A percentile compares a stretch with the other conserved stretches of the same genome.
Conservation (phyloP, 495 filamentous ascomycete genomes). For the Penicillium longicatenatum region DNA sequence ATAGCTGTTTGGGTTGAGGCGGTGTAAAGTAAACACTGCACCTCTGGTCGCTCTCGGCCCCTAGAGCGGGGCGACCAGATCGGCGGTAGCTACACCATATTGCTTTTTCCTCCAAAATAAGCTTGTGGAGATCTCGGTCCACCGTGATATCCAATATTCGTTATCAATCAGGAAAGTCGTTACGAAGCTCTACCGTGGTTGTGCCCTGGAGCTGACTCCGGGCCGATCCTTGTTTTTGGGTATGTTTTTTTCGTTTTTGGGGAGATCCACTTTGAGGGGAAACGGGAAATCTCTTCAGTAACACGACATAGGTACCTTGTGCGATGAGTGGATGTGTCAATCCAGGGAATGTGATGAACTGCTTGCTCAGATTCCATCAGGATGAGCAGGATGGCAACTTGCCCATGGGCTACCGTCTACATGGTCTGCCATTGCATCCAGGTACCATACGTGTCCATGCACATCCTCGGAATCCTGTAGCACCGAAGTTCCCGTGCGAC, state of each 20-base stretch:
- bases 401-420: too few species aligned
- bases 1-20: too few species aligned
- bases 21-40: not conserved
- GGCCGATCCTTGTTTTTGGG: not conserved
- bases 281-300: not conserved
- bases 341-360: not conserved
- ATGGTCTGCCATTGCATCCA: conserved; percentile 14
- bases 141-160: not conserved
- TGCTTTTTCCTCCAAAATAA: conserved; percentile 1
- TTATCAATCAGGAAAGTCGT: not conserved
- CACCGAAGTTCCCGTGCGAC: conserved; percentile 10
- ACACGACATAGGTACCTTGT: not conserved
- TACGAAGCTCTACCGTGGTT: not conserved
- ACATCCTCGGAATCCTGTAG: conserved; percentile 2
- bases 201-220: not conserved
- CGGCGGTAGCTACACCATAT: not conserved
- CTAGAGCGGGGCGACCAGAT: not conserved
- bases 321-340: not conserved
- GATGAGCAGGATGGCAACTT: conserved; percentile 1
- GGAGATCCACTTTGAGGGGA: conserved; percentile 1
- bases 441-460: conserved; percentile 14
- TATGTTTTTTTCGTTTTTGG: not conserved
- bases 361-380: not conserved
- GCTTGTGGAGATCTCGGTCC: conserved; percentile 12
- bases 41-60: not conserved